A percentile compares a stretch with the other conserved stretches of the same genome.
phyloP scores from a whole-genome alignment of 192 early-diverging fungal species.

The Linnemannia zychae region DNA sequence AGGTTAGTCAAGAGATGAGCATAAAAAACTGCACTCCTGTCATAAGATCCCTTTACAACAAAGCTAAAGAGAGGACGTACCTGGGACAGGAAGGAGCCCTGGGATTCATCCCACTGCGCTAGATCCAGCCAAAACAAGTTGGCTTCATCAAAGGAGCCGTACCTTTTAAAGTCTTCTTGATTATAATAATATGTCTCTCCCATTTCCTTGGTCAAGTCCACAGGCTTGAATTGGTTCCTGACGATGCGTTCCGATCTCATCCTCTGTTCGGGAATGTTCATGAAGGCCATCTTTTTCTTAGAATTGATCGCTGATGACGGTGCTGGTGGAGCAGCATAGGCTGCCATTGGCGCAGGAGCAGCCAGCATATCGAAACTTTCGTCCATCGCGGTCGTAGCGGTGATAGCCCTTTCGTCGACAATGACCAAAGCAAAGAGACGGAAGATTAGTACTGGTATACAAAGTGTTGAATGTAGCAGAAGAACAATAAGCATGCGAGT shows the following conservation, averaged over 20 bases:
- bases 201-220: conserved; percentile 55
- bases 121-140: conserved; percentile 65
- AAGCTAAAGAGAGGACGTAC: conserved; percentile 22
- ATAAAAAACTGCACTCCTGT: too few relatives aligned
- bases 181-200: conserved; percentile 55
- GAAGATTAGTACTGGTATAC: too few relatives aligned
- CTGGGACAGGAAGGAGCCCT: conserved; percentile 56
- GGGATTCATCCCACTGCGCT: conserved; percentile 33
- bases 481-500: too few relatives aligned
- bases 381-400: background rate
- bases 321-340: background rate
- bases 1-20: too few relatives aligned
- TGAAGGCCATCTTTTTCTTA: background rate
- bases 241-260: background rate
- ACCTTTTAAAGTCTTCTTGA: conserved; percentile 1
- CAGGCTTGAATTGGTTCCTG: conserved; percentile 35
- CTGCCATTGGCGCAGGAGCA: too few relatives aligned
- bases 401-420: too few relatives aligned
- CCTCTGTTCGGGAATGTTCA: background rate
- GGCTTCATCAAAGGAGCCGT: background rate
- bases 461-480: background rate
- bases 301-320: background rate
- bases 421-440: too few relatives aligned
- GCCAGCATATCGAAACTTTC: background rate
- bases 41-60: background rate